These are phyloP conservation scores for Knufia petricola DNA, from an alignment of 2,329 filamentous ascomycete species.

Conservation along the genomic window DNA sequence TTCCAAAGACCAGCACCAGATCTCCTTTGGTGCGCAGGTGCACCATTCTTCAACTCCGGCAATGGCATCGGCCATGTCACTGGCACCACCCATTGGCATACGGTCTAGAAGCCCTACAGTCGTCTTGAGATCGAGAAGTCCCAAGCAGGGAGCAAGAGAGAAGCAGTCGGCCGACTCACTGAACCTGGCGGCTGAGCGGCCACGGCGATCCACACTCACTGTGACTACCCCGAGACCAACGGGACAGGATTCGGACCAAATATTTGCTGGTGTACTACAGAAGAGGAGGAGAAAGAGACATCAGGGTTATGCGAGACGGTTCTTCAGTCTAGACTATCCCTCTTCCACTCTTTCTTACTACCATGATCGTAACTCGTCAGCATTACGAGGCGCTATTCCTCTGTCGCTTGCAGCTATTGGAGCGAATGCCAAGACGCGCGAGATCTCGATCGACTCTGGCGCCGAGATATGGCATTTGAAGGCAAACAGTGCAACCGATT, in stretches of 20 bases:
- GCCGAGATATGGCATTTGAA: conserved; percentile 94
- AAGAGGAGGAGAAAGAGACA: conserved; percentile 90
- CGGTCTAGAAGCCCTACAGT: conserved; percentile 27
- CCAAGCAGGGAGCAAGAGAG: conserved; percentile 33
- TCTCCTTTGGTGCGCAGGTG: conserved; percentile 35
- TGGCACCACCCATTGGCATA: conserved; percentile 5
- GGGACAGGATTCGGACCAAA: conserved; percentile 35
- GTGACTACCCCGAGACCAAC: conserved; percentile 12
- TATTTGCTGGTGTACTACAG: conserved; percentile 74
- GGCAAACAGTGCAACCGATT: conserved; percentile 73
- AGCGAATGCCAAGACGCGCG: conserved; percentile 74
- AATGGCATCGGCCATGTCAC: conserved; percentile 36
- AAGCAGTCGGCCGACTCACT: conserved; percentile 44
- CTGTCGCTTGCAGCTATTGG: conserved; percentile 84
- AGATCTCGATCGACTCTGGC: conserved; percentile 94
- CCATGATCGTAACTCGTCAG: conserved; percentile 85
- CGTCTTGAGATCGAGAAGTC: conserved; percentile 24
- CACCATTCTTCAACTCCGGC: conserved; percentile 46
- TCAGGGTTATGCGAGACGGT: conserved; percentile 84
- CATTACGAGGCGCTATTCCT: conserved; percentile 82
- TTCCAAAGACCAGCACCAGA: conserved; percentile 49
- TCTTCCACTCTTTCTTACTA: conserved; percentile 95
- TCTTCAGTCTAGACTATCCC: conserved; percentile 92
- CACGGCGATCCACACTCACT: conserved; percentile 9
- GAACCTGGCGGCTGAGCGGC: conserved; percentile 26